Evolutionary conservation across 495 filamentous ascomycete genomes (phyloP).

Genomic region (Podospora didyma): DNA sequence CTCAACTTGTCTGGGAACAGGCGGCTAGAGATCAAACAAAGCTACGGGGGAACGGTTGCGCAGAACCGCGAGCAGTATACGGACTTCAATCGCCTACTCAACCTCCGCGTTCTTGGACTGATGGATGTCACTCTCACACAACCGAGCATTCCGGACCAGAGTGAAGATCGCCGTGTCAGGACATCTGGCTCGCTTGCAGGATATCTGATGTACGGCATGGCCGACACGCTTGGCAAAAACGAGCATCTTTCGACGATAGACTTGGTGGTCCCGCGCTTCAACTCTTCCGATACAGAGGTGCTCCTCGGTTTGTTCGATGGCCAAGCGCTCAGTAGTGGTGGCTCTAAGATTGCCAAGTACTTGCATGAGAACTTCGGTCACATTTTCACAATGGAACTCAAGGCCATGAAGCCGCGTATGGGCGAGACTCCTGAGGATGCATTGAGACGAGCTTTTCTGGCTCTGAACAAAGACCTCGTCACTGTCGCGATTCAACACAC

Average conservation of each 20-base stretch:
- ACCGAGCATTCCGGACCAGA: constrained; percentile 88
- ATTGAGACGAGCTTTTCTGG: constrained; percentile 77
- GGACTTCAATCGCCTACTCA: constrained; percentile 82
- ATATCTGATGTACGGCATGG: constrained; percentile 90
- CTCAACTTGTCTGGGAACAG: constrained; percentile 98
- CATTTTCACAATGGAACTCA: constrained; percentile 79
- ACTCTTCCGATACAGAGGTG: constrained; percentile 85
- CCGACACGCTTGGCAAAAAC: constrained; percentile 87
- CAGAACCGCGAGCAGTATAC: constrained; percentile 71
- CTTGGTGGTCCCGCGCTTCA: constrained; percentile 89
- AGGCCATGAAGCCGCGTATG: constrained; percentile 50
- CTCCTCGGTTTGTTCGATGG: constrained; percentile 95
- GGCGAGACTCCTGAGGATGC: constrained; percentile 78
- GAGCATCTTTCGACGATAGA: constrained; percentile 98
- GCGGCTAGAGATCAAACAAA: constrained; percentile 91
- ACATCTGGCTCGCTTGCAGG: constrained; percentile 93
- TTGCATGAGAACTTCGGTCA: constrained; percentile 89
- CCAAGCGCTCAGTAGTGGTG: constrained; percentile 74
- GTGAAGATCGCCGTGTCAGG: constrained; percentile 88
- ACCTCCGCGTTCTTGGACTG: constrained; percentile 83
- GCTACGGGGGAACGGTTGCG: constrained; percentile 42
- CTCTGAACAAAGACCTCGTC: constrained; percentile 90
- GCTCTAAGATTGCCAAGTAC: constrained; percentile 93
- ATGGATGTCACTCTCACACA: constrained; percentile 96
- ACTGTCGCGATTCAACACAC: constrained; percentile 77